Evolutionary conservation across 2,329 filamentous ascomycete genomes (phyloP).

Genomic region (Fusarium palustre): DNA sequence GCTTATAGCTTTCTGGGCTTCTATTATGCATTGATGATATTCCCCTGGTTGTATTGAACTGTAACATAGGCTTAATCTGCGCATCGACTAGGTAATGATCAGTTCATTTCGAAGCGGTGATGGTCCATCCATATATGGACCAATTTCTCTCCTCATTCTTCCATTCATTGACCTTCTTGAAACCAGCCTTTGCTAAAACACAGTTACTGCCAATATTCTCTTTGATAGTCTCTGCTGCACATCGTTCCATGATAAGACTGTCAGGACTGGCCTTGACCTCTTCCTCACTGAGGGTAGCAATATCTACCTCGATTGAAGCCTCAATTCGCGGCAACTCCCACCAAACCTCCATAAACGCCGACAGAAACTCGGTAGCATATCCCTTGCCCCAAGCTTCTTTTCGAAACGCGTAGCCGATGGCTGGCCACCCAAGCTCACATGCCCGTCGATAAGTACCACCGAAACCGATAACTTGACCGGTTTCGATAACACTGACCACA

Average conservation of each 20-base stretch:
- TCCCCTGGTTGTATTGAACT: too few species aligned
- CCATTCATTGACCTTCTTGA: neutral
- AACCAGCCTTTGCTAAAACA: constrained; percentile 9
- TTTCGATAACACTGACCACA: constrained; percentile 11
- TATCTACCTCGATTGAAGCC: neutral
- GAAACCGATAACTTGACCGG: constrained; percentile 1
- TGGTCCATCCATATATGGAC: constrained; percentile 15
- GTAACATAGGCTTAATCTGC: neutral
- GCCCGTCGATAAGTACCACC: constrained; percentile 6
- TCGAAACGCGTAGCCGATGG: constrained; percentile 11
- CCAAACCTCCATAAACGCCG: constrained; percentile 8
- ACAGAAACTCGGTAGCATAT: constrained; percentile 5
- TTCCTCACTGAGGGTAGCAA: neutral
- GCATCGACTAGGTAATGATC: neutral
- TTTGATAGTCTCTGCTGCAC: constrained; percentile 5
- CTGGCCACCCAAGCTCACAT: constrained; percentile 22
- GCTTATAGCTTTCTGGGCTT: too few species aligned
- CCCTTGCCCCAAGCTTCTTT: constrained; percentile 21
- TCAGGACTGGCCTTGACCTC: neutral
- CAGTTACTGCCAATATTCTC: neutral
- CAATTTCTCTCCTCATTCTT: constrained; percentile 16
- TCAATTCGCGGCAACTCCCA: neutral
- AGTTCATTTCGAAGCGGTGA: neutral
- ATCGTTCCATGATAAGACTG: neutral
- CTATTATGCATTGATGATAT: too few species aligned